Evolutionary conservation across 129 eudicot species (phyloP).

Genomic region (Flaveria brownii): DNA sequence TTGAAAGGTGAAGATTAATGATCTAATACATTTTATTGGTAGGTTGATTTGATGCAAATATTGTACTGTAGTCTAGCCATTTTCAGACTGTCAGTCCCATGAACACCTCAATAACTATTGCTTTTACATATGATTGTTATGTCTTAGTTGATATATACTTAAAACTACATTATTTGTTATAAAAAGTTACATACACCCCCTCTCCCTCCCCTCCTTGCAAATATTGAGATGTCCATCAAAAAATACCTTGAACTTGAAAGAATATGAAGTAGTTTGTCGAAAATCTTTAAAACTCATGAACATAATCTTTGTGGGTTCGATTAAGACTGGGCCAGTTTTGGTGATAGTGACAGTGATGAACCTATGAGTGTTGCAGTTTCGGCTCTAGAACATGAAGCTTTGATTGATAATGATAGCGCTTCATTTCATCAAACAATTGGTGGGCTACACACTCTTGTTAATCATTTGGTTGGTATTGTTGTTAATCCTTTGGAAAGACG

Average conservation of each 20-base stretch:
- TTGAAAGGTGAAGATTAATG: conserved; percentile 34
- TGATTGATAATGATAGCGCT: conserved; percentile 21
- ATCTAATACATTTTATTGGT: not conserved
- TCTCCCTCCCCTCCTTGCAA: too few relatives aligned
- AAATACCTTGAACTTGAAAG: not conserved
- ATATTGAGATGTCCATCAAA: too few relatives aligned
- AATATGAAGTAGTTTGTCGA: not conserved
- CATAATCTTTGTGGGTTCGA: conserved; percentile 17
- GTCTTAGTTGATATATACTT: not conserved
- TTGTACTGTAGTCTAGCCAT: not conserved
- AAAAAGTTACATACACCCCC: too few relatives aligned
- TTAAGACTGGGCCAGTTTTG: too few relatives aligned
- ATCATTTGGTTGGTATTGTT: conserved; percentile 45
- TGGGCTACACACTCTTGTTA: conserved; percentile 46
- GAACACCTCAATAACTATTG: not conserved
- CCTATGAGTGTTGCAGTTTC: not conserved
- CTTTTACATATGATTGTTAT: not conserved
- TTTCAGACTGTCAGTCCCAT: not conserved
- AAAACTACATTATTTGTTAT: not conserved
- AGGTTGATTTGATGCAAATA: conserved; percentile 1
- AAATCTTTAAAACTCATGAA: not conserved
- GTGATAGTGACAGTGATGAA: conserved; percentile 12
- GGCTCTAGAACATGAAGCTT: conserved; percentile 53
- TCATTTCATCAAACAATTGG: not conserved
- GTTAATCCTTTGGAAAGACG: not conserved